phyloP scores from a whole-genome alignment of 2,329 filamentous ascomycete species.

The Pseudofabraea citricarpa region DNA sequence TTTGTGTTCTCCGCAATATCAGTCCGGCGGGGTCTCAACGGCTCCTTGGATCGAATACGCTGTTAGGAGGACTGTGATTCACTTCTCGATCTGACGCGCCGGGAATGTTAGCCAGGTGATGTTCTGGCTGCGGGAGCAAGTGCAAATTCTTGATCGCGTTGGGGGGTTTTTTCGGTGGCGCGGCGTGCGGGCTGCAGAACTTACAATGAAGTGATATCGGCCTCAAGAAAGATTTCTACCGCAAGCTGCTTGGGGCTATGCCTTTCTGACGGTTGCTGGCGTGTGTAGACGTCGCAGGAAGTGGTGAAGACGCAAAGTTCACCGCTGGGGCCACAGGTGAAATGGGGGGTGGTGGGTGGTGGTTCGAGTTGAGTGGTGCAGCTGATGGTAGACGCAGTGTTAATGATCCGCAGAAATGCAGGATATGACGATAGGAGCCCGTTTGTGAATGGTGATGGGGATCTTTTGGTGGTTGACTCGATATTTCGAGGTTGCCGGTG shows the following conservation, averaged over 20 bases:
- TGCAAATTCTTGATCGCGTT: slow-evolving; percentile 12
- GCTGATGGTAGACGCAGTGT: not conserved
- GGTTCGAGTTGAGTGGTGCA: not conserved
- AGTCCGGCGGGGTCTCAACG: slow-evolving; percentile 7
- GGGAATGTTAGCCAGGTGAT: slow-evolving; percentile 16
- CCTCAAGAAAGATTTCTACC: slow-evolving; percentile 26
- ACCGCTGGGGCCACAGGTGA: not conserved
- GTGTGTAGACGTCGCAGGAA: not conserved
- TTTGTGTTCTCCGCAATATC: slow-evolving; percentile 24
- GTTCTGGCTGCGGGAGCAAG: slow-evolving; percentile 8
- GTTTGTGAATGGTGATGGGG: not conserved
- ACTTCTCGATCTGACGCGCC: slow-evolving; percentile 23
- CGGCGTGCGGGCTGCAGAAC: slow-evolving; percentile 11
- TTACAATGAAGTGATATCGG: slow-evolving; percentile 27
- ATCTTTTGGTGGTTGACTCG: not conserved
- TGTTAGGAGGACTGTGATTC: slow-evolving; percentile 27
- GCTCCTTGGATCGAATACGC: slow-evolving; percentile 17
- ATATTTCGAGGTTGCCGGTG: not conserved
- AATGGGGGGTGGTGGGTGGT: not conserved
- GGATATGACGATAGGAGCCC: not conserved
- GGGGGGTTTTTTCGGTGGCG: slow-evolving; percentile 4
- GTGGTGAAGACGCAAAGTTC: not conserved
- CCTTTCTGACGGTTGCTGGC: slow-evolving; percentile 4
- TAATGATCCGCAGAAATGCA: not conserved
- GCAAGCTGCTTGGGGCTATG: slow-evolving; percentile 18